A percentile compares a stretch with the other conserved stretches of the same genome.
phyloP scores from a whole-genome alignment of 257 asterid genomes.

The Petunia axillaris region DNA sequence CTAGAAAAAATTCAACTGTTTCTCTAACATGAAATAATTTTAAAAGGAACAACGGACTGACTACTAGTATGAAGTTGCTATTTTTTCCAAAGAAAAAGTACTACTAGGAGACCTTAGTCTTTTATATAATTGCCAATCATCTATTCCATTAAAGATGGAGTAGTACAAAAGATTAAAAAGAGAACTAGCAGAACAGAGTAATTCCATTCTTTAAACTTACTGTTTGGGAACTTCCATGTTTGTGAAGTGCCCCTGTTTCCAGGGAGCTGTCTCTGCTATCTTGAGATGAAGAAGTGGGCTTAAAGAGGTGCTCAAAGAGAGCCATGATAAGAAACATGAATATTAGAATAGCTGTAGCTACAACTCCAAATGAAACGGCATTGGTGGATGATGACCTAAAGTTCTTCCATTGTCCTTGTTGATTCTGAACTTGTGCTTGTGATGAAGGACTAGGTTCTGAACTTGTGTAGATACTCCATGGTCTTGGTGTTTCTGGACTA shows the following conservation, averaged over 20 bases:
- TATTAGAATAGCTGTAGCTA: slow-evolving; percentile 72
- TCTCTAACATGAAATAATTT: no score
- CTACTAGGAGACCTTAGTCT: no score
- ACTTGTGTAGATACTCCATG: slow-evolving; percentile 56
- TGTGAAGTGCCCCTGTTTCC: slow-evolving; percentile 35
- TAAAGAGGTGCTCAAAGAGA: slow-evolving; percentile 65
- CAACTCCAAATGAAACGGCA: slow-evolving; percentile 78
- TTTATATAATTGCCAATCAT: no score
- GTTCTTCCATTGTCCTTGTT: slow-evolving; percentile 59
- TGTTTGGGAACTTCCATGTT: slow-evolving; percentile 40
- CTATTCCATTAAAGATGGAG: no score
- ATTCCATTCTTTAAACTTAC: slow-evolving; percentile 25
- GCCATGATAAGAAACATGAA: slow-evolving; percentile 87
- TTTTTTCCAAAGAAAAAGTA: no score
- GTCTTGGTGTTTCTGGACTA: slow-evolving; percentile 45
- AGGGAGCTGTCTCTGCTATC: slow-evolving; percentile 21
- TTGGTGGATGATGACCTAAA: slow-evolving; percentile 64
- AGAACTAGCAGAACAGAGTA: no score
- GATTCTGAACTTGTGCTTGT: slow-evolving; percentile 35
- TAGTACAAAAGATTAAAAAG: no score
- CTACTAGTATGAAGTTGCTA: neutral
- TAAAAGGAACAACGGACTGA: no score
- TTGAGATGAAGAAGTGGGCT: slow-evolving; percentile 42
- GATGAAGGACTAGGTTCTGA: slow-evolving; percentile 46
- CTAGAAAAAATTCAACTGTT: no score